phyloP scores from a whole-genome alignment of 768 basidiomycete species.

The Lepiota venenata region DNA sequence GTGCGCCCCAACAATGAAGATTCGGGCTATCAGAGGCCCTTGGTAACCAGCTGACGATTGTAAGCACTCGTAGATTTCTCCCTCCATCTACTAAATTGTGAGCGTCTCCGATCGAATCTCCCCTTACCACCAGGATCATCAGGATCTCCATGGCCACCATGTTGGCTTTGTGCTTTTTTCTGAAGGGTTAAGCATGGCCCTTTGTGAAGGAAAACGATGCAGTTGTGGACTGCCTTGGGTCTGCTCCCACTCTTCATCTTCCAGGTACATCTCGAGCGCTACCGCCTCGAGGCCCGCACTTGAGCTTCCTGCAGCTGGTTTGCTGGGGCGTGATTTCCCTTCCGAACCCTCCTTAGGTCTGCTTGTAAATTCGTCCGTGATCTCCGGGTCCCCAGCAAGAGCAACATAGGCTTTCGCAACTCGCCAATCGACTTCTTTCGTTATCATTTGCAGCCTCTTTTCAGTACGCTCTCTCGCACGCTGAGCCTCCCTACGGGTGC shows the following conservation, averaged over 20 bases:
- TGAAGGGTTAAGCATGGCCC: neutral
- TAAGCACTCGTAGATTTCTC: neutral
- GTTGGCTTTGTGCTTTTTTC: neutral
- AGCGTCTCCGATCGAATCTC: neutral
- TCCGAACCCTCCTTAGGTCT: slow-evolving; percentile 27
- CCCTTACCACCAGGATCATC: neutral
- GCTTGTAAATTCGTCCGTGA: slow-evolving; percentile 22
- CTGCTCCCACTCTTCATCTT: slow-evolving; percentile 14
- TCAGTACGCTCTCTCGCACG: slow-evolving; percentile 52
- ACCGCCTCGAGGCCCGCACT: neutral
- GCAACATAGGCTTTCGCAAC: slow-evolving; percentile 70
- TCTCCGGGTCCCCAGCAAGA: slow-evolving; percentile 47
- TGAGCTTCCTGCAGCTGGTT: neutral
- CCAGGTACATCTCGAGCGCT: slow-evolving; percentile 12
- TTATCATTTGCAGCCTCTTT: slow-evolving; percentile 58
- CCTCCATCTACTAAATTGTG: neutral
- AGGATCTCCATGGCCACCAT: slow-evolving; percentile 7
- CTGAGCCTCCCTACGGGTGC: slow-evolving; percentile 36
- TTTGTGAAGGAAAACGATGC: neutral
- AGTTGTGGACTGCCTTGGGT: neutral
- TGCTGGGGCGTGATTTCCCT: neutral
- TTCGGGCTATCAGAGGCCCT: no score
- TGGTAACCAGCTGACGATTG: no score
- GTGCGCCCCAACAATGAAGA: no score
- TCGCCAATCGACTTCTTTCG: slow-evolving; percentile 66